Percentiles rank a stretch among this genome's conserved stretches.
Evolutionary conservation across 345 rosid genomes (phyloP).

Genomic region (Rhodomyrtus tomentosa): DNA sequence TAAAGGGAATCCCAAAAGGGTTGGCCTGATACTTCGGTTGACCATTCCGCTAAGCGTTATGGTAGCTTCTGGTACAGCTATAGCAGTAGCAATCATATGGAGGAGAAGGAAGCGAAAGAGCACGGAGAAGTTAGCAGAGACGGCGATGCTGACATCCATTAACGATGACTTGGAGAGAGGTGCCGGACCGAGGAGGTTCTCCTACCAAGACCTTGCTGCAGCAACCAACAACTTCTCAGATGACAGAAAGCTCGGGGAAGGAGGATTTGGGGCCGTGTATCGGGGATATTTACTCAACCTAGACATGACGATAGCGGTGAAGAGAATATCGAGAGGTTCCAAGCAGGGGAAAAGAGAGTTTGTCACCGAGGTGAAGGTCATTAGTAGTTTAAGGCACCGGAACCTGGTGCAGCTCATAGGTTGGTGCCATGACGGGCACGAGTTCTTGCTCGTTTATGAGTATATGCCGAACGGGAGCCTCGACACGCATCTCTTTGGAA

Average conservation of each 20-base stretch:
- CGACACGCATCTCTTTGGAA: conserved; percentile 39
- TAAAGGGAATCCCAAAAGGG: background rate
- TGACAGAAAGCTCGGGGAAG: conserved; percentile 44
- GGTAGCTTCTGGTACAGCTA: background rate
- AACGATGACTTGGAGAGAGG: conserved; percentile 39
- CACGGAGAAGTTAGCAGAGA: conserved; percentile 2
- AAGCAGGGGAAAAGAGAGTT: conserved; percentile 43
- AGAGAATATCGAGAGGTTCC: conserved; percentile 30
- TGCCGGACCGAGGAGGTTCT: conserved; percentile 38
- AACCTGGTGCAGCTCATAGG: conserved; percentile 61
- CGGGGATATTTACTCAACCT: conserved; percentile 25
- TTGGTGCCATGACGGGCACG: conserved; percentile 51
- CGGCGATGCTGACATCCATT: conserved; percentile 10
- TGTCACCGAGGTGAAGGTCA: conserved; percentile 36
- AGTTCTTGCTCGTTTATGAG: conserved; percentile 58
- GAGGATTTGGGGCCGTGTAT: conserved; percentile 50
- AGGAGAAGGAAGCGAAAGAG: background rate
- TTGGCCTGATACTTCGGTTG: background rate
- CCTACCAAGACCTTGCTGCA: conserved; percentile 25
- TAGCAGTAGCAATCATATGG: background rate
- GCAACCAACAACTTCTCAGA: conserved; percentile 39
- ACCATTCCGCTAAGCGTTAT: conserved; percentile 10
- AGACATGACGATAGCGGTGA: conserved; percentile 30
- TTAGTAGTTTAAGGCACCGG: conserved; percentile 45
- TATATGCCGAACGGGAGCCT: conserved; percentile 68